Conservation (phyloP, 2,329 filamentous ascomycete genomes). For the Alternaria angustiovoidea region DNA sequence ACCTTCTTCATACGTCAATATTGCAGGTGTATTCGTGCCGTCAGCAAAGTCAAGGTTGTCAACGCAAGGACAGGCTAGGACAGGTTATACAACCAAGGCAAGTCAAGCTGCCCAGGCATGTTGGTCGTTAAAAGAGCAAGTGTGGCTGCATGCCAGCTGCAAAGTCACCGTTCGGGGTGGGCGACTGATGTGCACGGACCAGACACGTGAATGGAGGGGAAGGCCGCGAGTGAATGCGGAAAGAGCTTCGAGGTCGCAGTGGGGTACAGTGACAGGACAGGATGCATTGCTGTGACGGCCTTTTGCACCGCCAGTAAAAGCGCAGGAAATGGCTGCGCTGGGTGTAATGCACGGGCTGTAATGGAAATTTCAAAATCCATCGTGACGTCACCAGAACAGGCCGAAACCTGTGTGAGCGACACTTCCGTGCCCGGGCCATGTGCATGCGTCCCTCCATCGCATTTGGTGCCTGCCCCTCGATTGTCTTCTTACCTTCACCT, state of each 20-base stretch:
- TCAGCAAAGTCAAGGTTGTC: not conserved
- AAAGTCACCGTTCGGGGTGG: not conserved
- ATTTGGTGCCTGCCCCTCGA: slow-evolving; percentile 19
- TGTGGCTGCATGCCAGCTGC: not conserved
- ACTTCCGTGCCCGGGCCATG: slow-evolving; percentile 14
- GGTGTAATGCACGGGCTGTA: slow-evolving; percentile 16
- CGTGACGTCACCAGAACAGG: slow-evolving; percentile 21
- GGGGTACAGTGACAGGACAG: slow-evolving; percentile 3
- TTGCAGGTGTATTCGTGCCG: not conserved
- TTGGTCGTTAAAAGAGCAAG: not conserved
- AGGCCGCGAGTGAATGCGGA: not conserved
- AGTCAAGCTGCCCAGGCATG: slow-evolving; percentile 6
- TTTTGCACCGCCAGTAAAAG: slow-evolving; percentile 1
- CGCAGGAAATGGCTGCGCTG: slow-evolving; percentile 7
- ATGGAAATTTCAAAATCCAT: slow-evolving; percentile 26
- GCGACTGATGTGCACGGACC: slow-evolving; percentile 7
- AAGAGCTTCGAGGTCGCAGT: slow-evolving; percentile 5
- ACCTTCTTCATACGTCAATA: not conserved
- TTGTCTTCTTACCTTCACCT: slow-evolving; percentile 20
- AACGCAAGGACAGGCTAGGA: not conserved
- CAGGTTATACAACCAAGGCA: not conserved
- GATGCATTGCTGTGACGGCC: not conserved
- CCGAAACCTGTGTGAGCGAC: slow-evolving; percentile 23
- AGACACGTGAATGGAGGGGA: slow-evolving; percentile 16
- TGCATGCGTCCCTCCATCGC: slow-evolving; percentile 15